Evolutionary conservation across 2,329 filamentous ascomycete species (phyloP).

Genomic region (Calonectria ilicicola): DNA sequence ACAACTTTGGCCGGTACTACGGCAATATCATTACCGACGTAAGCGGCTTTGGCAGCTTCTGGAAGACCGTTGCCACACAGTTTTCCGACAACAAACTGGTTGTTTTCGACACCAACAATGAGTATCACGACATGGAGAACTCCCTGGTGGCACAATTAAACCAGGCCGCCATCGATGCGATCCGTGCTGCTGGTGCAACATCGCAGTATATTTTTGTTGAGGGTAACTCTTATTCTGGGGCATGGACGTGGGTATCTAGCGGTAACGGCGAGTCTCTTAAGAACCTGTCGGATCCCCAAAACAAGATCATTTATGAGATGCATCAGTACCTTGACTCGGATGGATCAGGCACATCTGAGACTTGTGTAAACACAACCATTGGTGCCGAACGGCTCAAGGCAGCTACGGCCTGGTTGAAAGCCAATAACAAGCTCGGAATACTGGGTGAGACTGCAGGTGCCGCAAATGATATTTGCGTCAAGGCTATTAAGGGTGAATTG

Average conservation of each 20-base stretch:
- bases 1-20: conserved; percentile 71
- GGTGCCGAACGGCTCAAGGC: conserved; percentile 60
- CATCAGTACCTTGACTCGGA: conserved; percentile 70
- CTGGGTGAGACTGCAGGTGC: conserved; percentile 70
- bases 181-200: conserved; percentile 69
- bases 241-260: conserved; percentile 58
- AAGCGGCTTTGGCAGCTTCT: conserved; percentile 66
- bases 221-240: conserved; percentile 66
- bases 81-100: conserved; percentile 67
- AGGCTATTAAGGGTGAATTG: conserved; percentile 64
- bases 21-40: conserved; percentile 64
- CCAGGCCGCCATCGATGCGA: conserved; percentile 73
- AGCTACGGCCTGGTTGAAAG: conserved; percentile 66
- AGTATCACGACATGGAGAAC: conserved; percentile 74
- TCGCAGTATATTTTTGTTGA: conserved; percentile 67
- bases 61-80: conserved; percentile 64
- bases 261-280: conserved; percentile 56
- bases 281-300: conserved; percentile 59
- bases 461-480: conserved; percentile 61
- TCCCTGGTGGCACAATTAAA: conserved; percentile 69
- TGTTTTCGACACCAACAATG: conserved; percentile 76
- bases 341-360: conserved; percentile 60
- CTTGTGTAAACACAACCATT: conserved; percentile 62
- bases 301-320: conserved; percentile 69
- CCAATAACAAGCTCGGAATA: conserved; percentile 66